Evolutionary conservation across 106 monocot genomes (phyloP).

Genomic region (Iris macrosiphon): DNA sequence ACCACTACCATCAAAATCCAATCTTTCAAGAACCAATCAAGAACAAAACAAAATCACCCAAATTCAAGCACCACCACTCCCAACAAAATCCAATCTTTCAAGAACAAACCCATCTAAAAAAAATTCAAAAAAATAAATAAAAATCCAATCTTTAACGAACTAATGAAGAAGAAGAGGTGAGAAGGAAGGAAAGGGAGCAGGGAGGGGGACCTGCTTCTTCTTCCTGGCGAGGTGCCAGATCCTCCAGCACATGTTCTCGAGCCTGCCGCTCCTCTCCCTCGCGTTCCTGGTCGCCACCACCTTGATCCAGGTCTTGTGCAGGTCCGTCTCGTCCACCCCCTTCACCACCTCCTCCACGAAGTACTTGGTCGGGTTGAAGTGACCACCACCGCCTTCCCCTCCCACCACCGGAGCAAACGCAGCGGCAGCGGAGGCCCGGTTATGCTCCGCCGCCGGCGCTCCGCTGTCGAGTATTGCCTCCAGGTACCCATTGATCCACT

Average conservation of each 20-base stretch:
- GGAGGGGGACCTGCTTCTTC: constrained; percentile 88
- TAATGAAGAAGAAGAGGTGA: neutral
- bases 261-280: constrained; percentile 54
- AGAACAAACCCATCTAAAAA: neutral
- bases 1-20: neutral
- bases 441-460: neutral
- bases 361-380: constrained; percentile 83
- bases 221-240: constrained; percentile 87
- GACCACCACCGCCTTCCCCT: constrained; percentile 3
- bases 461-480: constrained; percentile 85
- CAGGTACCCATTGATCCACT: constrained; percentile 93
- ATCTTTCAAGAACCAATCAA: neutral
- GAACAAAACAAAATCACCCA: neutral
- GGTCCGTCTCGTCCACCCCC: constrained; percentile 75
- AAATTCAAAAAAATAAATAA: neutral
- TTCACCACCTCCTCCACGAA: constrained; percentile 92
- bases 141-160: neutral
- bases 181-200: neutral
- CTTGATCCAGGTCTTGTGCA: constrained; percentile 89
- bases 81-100: constrained; percentile 1
- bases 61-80: neutral
- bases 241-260: constrained; percentile 98
- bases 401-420: constrained; percentile 7
- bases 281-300: constrained; percentile 81
- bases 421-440: neutral